Evolutionary conservation across 345 rosid species (phyloP).

Genomic region (Brassica incana): DNA sequence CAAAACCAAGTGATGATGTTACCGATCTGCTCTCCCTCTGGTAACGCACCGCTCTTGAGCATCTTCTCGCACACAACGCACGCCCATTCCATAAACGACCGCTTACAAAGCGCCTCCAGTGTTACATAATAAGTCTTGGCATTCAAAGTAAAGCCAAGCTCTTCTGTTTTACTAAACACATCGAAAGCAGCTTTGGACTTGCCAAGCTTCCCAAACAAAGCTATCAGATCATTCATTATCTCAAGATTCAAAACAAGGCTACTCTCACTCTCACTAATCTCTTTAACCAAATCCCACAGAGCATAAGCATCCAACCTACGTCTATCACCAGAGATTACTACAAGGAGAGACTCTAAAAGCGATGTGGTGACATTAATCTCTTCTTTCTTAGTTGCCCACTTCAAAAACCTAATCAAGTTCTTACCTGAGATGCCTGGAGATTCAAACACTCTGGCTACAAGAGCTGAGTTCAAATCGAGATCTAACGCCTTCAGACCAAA

Average conservation of each 20-base stretch:
- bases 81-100: conserved; percentile 56
- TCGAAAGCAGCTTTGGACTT: conserved; percentile 70
- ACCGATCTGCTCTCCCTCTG: conserved; percentile 53
- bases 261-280: conserved; percentile 46
- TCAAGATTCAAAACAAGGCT: conserved; percentile 43
- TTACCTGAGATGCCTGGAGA: conserved; percentile 54
- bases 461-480: conserved; percentile 48
- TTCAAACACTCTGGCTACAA: conserved; percentile 57
- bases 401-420: conserved; percentile 60
- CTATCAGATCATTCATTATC: conserved; percentile 64
- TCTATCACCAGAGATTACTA: conserved; percentile 43
- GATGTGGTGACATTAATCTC: conserved; percentile 40
- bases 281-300: conserved; percentile 75
- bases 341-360: conserved; percentile 52
- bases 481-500: conserved; percentile 49
- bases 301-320: conserved; percentile 53
- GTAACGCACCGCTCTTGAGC: conserved; percentile 54
- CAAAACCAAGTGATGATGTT: conserved; percentile 72
- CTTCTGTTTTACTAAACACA: conserved; percentile 60
- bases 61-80: conserved; percentile 67
- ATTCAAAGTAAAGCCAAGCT: conserved; percentile 55
- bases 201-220: conserved; percentile 64
- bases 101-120: conserved; percentile 60
- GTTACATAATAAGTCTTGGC: conserved; percentile 61
- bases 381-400: conserved; percentile 52